Evolutionary conservation across 768 basidiomycete species (phyloP).

Genomic region (Kwoniella botswanensis): DNA sequence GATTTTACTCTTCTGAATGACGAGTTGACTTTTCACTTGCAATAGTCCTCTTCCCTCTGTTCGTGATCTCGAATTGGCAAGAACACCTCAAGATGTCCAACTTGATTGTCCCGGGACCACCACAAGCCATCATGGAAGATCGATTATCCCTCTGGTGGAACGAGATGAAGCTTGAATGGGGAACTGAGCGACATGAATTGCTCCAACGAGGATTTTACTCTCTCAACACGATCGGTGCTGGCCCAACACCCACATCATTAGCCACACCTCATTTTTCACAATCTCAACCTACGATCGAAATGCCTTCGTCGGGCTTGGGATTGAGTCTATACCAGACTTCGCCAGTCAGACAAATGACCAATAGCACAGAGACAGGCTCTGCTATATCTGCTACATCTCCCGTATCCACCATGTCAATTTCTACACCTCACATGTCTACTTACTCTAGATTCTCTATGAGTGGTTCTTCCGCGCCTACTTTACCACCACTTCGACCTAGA

Average conservation of each 20-base stretch:
- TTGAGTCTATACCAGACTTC: constrained; percentile 30
- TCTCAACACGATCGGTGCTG: background rate
- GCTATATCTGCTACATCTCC: constrained; percentile 24
- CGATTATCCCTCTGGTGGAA: constrained; percentile 44
- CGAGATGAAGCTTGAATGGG: constrained; percentile 45
- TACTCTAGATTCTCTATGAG: constrained; percentile 13
- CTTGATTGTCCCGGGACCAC: constrained; percentile 15
- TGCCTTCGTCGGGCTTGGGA: constrained; percentile 16
- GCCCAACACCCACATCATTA: constrained; percentile 2
- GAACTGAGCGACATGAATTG: constrained; percentile 33
- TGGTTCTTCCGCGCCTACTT: constrained; percentile 12
- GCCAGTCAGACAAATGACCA: constrained; percentile 11
- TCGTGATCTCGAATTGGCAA: constrained; percentile 54
- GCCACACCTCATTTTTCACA: constrained; percentile 14
- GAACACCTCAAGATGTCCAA: constrained; percentile 39
- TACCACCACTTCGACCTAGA: constrained; percentile 26
- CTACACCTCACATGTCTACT: constrained; percentile 17
- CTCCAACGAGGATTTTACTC: constrained; percentile 34
- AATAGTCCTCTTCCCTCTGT: constrained; percentile 52
- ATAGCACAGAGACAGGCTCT: constrained; percentile 8
- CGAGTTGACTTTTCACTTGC: background rate
- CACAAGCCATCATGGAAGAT: constrained; percentile 38
- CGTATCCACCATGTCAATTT: constrained; percentile 26
- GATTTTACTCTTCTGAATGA: background rate
- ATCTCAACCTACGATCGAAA: constrained; percentile 12